Percentiles rank a stretch among this genome's conserved stretches.
phyloP scores from a whole-genome alignment of 148 eudicot genomes.

The Nyssa sinensis region DNA sequence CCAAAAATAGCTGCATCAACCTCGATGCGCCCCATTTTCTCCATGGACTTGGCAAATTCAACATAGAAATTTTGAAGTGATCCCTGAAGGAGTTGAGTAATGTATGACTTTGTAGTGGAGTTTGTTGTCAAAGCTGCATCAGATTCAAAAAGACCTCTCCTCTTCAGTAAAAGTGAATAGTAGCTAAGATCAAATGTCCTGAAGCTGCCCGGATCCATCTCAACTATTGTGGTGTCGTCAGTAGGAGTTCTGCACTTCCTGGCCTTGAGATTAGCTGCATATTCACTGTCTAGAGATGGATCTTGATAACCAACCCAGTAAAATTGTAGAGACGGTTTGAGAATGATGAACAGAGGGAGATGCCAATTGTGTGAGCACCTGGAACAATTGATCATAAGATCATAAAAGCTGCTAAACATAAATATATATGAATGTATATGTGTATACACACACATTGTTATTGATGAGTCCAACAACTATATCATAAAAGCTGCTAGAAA shows the following conservation, averaged over 20 bases:
- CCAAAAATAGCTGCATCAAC: slow-evolving; percentile 77
- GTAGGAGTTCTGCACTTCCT: slow-evolving; percentile 47
- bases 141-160: no score
- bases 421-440: no score
- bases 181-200: slow-evolving; percentile 74
- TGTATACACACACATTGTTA: no score
- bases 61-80: slow-evolving; percentile 39
- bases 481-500: neutral
- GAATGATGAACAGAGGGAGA: slow-evolving; percentile 39
- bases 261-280: slow-evolving; percentile 56
- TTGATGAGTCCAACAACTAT: no score
- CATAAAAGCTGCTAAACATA: no score
- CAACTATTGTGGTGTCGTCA: slow-evolving; percentile 58
- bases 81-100: slow-evolving; percentile 48
- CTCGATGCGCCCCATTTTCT: slow-evolving; percentile 40
- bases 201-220: slow-evolving; percentile 89
- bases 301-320: slow-evolving; percentile 42
- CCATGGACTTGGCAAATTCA: no score
- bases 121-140: no score
- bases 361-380: slow-evolving; percentile 54
- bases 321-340: slow-evolving; percentile 42
- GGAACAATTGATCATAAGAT: no score
- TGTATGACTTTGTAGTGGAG: slow-evolving; percentile 28
- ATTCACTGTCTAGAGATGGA: slow-evolving; percentile 63
- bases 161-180: slow-evolving; percentile 55